phyloP scores from a whole-genome alignment of 805 yeast species.

The Helenozyma rhizophorensis region DNA sequence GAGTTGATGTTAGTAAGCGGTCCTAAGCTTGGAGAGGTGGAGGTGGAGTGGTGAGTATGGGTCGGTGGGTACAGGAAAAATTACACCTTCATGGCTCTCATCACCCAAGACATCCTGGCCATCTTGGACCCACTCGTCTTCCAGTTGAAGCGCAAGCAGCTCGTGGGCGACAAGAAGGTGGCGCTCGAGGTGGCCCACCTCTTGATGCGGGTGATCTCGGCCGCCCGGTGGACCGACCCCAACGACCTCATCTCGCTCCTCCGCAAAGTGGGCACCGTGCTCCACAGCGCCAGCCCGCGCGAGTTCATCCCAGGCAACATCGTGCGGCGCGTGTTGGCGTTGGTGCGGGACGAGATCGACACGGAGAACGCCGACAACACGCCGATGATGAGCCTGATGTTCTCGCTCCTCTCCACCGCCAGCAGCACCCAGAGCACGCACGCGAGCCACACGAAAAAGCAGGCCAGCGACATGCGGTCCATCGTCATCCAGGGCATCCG shows the following conservation, averaged over 20 bases:
- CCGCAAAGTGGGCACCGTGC: slow-evolving; percentile 64
- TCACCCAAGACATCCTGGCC: slow-evolving; percentile 31
- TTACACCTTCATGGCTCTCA: too few relatives aligned
- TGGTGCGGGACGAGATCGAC: slow-evolving; percentile 81
- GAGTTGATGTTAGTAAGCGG: too few relatives aligned
- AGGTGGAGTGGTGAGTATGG: too few relatives aligned
- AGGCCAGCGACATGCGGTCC: slow-evolving; percentile 68
- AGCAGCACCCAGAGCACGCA: slow-evolving; percentile 18
- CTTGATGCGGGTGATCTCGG: slow-evolving; percentile 81
- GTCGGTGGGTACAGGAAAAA: too few relatives aligned
- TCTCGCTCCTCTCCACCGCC: slow-evolving; percentile 66
- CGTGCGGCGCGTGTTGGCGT: slow-evolving; percentile 80
- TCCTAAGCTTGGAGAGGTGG: too few relatives aligned
- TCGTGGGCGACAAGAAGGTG: slow-evolving; percentile 72
- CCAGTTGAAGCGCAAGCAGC: slow-evolving; percentile 77
- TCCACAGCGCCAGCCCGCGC: slow-evolving; percentile 81
- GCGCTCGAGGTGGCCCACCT: slow-evolving; percentile 87
- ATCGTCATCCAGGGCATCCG: slow-evolving; percentile 88
- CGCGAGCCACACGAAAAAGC: slow-evolving; percentile 34
- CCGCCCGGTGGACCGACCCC: slow-evolving; percentile 80
- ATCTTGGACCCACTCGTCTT: slow-evolving; percentile 36
- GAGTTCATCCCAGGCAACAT: slow-evolving; percentile 89
- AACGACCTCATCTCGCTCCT: slow-evolving; percentile 69
- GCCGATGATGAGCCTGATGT: slow-evolving; percentile 74
- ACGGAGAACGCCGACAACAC: slow-evolving; percentile 36